Evolutionary conservation across 352 stramenopile genomes (phyloP).

Genomic region (Globisporangium okanoganense): DNA sequence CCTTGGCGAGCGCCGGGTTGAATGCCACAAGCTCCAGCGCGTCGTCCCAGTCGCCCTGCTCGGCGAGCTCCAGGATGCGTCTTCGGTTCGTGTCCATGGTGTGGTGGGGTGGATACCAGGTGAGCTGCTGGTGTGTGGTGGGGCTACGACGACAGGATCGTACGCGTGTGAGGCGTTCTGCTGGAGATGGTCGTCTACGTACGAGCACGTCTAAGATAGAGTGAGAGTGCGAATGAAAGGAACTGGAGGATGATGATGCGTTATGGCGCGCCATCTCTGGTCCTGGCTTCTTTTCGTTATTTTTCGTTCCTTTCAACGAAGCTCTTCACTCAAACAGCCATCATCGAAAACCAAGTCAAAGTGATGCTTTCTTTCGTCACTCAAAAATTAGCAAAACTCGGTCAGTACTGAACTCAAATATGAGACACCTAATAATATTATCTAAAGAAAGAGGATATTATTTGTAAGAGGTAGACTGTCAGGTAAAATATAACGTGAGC

Average conservation of each 20-base stretch:
- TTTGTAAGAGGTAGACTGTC: background rate
- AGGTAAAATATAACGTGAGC: background rate
- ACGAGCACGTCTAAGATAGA: background rate
- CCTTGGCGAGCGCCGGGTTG: conserved; percentile 41
- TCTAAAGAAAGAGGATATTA: background rate
- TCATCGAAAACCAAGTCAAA: background rate
- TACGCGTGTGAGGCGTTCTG: conserved; percentile 2
- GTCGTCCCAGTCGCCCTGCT: conserved; percentile 66
- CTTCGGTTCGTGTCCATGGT: conserved; percentile 37
- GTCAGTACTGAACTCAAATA: background rate
- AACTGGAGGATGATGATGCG: background rate
- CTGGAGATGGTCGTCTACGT: background rate
- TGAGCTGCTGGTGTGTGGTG: background rate
- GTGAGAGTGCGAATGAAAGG: background rate
- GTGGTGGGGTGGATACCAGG: conserved; percentile 12
- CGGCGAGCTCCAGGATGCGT: conserved; percentile 49
- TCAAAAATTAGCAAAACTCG: too few species aligned
- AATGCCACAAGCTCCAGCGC: conserved; percentile 38
- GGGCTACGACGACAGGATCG: background rate
- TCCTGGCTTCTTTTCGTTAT: background rate
- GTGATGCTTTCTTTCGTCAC: too few species aligned
- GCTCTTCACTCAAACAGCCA: background rate
- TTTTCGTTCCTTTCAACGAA: background rate
- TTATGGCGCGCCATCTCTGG: background rate
- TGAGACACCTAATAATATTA: background rate